phyloP scores from a whole-genome alignment of 83 land plant species.

The Diphasiastrum complanatum region DNA sequence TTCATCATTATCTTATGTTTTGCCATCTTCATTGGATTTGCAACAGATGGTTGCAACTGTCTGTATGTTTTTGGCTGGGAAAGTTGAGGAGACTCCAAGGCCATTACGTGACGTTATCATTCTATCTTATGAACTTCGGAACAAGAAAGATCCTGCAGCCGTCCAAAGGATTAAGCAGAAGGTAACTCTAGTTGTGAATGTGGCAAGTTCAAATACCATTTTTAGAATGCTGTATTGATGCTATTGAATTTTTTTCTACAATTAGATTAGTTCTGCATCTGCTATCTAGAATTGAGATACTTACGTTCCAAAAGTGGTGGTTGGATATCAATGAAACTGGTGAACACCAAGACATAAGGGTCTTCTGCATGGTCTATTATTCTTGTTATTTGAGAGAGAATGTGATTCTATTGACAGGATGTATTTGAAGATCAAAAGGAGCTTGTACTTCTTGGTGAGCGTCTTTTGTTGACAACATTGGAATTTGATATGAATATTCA shows the following conservation, averaged over 20 bases:
- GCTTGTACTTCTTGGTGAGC: conserved; percentile 61
- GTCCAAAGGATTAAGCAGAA: conserved; percentile 48
- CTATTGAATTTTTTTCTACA: no score
- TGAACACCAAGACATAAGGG: no score
- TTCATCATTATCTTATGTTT: background rate
- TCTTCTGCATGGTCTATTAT: no score
- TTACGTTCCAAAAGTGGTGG: no score
- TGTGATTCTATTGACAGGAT: conserved; percentile 29
- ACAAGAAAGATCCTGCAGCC: conserved; percentile 53
- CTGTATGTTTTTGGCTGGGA: conserved; percentile 64
- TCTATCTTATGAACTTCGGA: conserved; percentile 46
- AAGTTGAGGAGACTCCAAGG: conserved; percentile 63
- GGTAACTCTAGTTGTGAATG: conserved; percentile 26
- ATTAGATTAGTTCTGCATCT: no score
- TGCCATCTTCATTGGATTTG: background rate
- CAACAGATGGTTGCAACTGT: conserved; percentile 56
- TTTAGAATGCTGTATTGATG: no score
- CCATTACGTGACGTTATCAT: conserved; percentile 44
- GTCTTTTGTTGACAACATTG: conserved; percentile 72
- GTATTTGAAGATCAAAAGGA: conserved; percentile 60
- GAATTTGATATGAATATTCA: conserved; percentile 82
- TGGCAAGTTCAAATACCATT: no score
- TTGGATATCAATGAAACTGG: no score
- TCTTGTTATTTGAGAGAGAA: background rate
- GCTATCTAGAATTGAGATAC: no score